phyloP scores from a whole-genome alignment of 83 land plant genomes.

The Diphasiastrum complanatum region DNA sequence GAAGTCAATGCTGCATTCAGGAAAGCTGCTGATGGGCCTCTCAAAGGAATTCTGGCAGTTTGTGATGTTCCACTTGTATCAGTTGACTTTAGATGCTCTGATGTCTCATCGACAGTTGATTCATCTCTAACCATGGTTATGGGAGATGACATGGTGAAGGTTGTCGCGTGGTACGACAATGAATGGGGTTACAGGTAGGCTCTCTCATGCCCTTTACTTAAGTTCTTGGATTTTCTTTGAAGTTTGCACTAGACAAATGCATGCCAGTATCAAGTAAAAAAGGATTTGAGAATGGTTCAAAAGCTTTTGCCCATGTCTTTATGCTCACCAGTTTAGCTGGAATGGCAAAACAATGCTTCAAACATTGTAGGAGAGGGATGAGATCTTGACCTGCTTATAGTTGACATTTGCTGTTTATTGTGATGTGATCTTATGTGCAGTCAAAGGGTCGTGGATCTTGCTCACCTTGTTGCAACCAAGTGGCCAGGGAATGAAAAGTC shows the following conservation, averaged over 20 bases:
- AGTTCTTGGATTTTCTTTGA: neutral
- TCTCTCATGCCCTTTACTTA: neutral
- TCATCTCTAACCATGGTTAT: constrained; percentile 83
- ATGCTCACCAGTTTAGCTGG: too few relatives aligned
- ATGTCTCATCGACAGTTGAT: constrained; percentile 82
- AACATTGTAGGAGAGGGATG: too few relatives aligned
- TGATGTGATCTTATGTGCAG: constrained; percentile 24
- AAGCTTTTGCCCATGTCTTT: too few relatives aligned
- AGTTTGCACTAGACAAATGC: constrained; percentile 1
- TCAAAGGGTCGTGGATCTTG: constrained; percentile 83
- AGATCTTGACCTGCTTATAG: neutral
- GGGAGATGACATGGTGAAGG: constrained; percentile 92
- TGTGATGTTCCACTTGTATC: constrained; percentile 79
- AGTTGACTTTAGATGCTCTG: constrained; percentile 74
- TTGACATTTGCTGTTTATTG: neutral
- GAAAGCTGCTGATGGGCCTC: constrained; percentile 66
- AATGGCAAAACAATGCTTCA: too few relatives aligned
- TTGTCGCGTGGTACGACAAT: constrained; percentile 93
- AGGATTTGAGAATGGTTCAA: too few relatives aligned
- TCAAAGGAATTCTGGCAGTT: constrained; percentile 69
- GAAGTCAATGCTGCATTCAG: constrained; percentile 82
- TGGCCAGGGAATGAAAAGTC: constrained; percentile 49
- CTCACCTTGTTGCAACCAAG: constrained; percentile 73
- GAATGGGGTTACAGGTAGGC: constrained; percentile 87
- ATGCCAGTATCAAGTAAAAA: too few relatives aligned